Conservation (phyloP, 2,329 filamentous ascomycete species). For the Exophiala spinifera region DNA sequence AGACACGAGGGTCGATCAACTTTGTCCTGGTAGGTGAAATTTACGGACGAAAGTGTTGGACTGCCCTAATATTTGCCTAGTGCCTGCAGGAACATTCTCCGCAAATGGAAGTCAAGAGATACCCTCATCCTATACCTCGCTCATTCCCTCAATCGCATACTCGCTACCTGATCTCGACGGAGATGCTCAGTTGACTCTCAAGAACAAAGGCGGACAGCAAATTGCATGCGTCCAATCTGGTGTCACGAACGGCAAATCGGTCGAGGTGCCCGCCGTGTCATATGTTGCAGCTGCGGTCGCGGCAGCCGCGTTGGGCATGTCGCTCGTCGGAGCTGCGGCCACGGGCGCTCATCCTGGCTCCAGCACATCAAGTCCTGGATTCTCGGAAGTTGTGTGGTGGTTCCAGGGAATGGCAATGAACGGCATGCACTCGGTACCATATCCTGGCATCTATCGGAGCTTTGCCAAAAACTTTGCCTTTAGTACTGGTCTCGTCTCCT, state of each 20-base stretch:
- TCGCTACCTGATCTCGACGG: conserved; percentile 86
- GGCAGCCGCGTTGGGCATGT: conserved; percentile 73
- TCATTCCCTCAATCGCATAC: conserved; percentile 88
- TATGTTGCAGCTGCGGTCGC: conserved; percentile 82
- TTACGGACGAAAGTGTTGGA: neutral
- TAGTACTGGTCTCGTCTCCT: conserved; percentile 78
- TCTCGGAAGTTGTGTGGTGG: conserved; percentile 79
- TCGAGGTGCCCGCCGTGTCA: conserved; percentile 69
- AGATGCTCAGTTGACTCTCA: conserved; percentile 73
- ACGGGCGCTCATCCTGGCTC: conserved; percentile 59
- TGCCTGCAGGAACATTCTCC: conserved; percentile 71
- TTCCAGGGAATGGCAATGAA: conserved; percentile 94
- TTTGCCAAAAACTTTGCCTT: conserved; percentile 94
- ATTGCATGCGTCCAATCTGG: conserved; percentile 80
- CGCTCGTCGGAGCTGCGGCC: conserved; percentile 67
- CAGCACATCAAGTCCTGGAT: conserved; percentile 72
- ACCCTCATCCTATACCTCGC: conserved; percentile 64
- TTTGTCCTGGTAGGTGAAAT: conserved; percentile 71
- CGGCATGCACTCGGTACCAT: conserved; percentile 89
- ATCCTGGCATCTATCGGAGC: conserved; percentile 81
- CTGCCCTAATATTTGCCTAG: conserved; percentile 39
- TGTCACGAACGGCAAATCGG: conserved; percentile 84
- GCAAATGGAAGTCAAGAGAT: conserved; percentile 71
- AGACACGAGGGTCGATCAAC: conserved; percentile 62
- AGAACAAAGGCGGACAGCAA: conserved; percentile 57